Evolutionary conservation across 2,329 filamentous ascomycete genomes (phyloP).

Genomic region (Exophiala oligosperma): DNA sequence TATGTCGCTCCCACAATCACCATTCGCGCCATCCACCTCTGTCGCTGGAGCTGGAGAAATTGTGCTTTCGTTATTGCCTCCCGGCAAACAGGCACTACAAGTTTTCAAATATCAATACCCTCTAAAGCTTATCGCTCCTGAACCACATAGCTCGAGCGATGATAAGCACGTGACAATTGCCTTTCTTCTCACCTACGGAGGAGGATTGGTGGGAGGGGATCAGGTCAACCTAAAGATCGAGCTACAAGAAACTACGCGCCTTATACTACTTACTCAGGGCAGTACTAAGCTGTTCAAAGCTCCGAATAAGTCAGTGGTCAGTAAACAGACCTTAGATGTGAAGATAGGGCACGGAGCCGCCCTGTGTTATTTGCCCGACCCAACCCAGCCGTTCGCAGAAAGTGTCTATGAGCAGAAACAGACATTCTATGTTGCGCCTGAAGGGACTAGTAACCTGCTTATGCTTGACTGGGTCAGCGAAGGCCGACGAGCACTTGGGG

Average conservation of each 20-base stretch:
- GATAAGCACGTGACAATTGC: constrained; percentile 50
- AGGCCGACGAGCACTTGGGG: constrained; percentile 78
- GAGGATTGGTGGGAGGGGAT: constrained; percentile 87
- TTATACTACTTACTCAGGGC: constrained; percentile 67
- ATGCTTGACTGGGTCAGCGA: constrained; percentile 93
- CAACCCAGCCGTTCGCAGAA: constrained; percentile 83
- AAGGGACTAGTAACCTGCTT: constrained; percentile 62
- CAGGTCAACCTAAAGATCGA: constrained; percentile 70
- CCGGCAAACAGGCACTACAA: constrained; percentile 68
- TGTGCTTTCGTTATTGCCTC: constrained; percentile 70
- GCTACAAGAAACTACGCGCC: constrained; percentile 63
- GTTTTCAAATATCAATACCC: constrained; percentile 88
- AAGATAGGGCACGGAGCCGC: constrained; percentile 50
- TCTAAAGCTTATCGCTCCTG: constrained; percentile 85
- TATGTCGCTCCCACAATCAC: constrained; percentile 51
- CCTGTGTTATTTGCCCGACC: constrained; percentile 75
- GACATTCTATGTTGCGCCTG: constrained; percentile 63
- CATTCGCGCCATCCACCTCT: constrained; percentile 73
- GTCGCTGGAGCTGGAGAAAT: constrained; percentile 77
- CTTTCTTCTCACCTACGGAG: constrained; percentile 91
- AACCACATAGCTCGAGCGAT: constrained; percentile 61
- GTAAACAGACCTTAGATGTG: constrained; percentile 52
- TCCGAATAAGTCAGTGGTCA: constrained; percentile 37
- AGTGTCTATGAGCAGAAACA: constrained; percentile 85
- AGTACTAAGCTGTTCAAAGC: constrained; percentile 97